Evolutionary conservation across 768 basidiomycete species (phyloP).

Genomic region (Amanita jacksonii): DNA sequence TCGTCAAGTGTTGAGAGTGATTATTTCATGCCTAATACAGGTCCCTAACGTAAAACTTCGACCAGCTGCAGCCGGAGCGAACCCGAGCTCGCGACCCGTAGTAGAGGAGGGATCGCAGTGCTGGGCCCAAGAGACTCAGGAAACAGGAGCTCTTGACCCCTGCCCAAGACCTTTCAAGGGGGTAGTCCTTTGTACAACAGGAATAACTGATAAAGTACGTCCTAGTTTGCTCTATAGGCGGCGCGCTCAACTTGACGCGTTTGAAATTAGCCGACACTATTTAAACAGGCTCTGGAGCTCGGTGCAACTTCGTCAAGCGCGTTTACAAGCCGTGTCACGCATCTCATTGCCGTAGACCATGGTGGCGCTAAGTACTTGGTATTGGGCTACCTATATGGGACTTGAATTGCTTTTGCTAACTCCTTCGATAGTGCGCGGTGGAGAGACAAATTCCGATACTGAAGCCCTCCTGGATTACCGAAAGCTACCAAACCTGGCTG

Average conservation of each 20-base stretch:
- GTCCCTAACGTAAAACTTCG: conserved; percentile 80
- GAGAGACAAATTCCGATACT: conserved; percentile 76
- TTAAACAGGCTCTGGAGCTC: conserved; percentile 70
- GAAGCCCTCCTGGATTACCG: conserved; percentile 65
- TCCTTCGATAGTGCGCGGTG: conserved; percentile 59
- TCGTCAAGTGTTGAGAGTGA: background rate
- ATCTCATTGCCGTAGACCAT: conserved; percentile 74
- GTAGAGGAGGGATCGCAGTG: conserved; percentile 22
- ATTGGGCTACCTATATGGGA: conserved; percentile 9
- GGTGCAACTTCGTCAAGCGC: conserved; percentile 63
- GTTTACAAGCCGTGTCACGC: conserved; percentile 82
- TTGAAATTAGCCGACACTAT: conserved; percentile 40
- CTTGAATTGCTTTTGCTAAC: background rate
- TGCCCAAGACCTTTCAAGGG: conserved; percentile 63
- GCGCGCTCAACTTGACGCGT: background rate
- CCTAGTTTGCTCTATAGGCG: background rate
- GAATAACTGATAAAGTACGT: conserved; percentile 68
- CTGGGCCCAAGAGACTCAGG: conserved; percentile 42
- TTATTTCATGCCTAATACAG: conserved; percentile 23
- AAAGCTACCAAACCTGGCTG: conserved; percentile 66
- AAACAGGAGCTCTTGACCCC: conserved; percentile 33
- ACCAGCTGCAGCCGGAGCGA: conserved; percentile 38
- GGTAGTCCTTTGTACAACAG: conserved; percentile 65
- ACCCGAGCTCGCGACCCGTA: conserved; percentile 14
- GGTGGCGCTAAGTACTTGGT: conserved; percentile 82